phyloP scores from a whole-genome alignment of 2,329 filamentous ascomycete species.

The Trichoderma atroviride region DNA sequence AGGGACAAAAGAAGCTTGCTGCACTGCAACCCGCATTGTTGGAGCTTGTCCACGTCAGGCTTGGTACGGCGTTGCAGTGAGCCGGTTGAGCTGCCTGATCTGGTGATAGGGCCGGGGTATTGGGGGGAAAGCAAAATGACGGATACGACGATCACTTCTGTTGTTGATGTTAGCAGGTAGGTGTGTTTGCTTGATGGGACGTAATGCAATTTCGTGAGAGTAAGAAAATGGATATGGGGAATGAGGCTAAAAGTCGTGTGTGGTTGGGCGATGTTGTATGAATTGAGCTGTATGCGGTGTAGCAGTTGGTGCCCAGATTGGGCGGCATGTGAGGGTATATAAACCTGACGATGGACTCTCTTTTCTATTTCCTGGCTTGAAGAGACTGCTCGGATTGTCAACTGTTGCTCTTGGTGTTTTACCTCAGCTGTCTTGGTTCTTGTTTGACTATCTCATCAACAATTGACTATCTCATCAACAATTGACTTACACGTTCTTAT shows the following conservation, averaged over 20 bases:
- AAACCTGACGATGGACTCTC: not conserved
- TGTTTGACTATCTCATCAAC: not conserved
- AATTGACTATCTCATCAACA: not conserved
- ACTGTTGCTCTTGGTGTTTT: not conserved
- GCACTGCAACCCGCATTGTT: not conserved
- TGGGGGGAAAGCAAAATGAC: not conserved
- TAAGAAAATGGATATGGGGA: not conserved
- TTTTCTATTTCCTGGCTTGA: not conserved
- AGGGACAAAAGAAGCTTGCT: not conserved
- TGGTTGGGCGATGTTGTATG: not conserved
- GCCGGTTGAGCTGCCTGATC: slow-evolving; percentile 20
- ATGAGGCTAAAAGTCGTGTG: not conserved
- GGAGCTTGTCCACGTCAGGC: not conserved
- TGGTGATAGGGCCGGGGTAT: not conserved
- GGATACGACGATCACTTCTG: not conserved
- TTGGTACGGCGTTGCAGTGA: not conserved
- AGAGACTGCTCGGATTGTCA: not conserved
- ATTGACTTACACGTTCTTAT: not conserved
- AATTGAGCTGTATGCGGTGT: not conserved
- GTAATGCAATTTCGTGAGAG: not conserved
- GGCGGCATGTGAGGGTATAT: not conserved
- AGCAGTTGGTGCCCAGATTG: not conserved
- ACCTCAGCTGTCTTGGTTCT: not conserved
- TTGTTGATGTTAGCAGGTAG: not conserved
- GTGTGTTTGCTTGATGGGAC: not conserved